phyloP scores from a whole-genome alignment of 768 basidiomycete species.

The Flagelloscypha sp. region DNA sequence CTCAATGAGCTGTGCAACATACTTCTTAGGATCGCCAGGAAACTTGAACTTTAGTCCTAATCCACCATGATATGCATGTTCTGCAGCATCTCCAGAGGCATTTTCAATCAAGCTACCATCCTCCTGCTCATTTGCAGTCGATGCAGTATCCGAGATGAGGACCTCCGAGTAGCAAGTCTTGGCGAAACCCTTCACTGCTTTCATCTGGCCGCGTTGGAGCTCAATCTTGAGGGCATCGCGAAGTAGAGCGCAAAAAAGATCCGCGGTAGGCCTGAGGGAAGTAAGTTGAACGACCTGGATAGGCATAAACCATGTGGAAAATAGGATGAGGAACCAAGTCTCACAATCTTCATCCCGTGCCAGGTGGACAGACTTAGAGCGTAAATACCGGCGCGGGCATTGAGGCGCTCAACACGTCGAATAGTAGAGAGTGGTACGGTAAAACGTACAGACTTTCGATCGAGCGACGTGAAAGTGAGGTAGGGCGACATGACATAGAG shows the following conservation, averaged over 20 bases:
- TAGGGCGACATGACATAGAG: conserved; percentile 84
- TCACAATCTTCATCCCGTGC: conserved; percentile 90
- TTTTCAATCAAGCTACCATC: conserved; percentile 56
- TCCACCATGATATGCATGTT: conserved; percentile 64
- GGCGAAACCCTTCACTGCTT: conserved; percentile 80
- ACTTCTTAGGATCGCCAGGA: conserved; percentile 91
- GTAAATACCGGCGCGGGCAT: conserved; percentile 90
- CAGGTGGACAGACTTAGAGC: conserved; percentile 91
- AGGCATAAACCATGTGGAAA: conserved; percentile 4
- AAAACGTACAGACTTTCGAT: conserved; percentile 86
- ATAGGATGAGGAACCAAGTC: conserved; percentile 17
- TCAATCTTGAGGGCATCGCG: conserved; percentile 86
- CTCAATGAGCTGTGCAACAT: too few relatives aligned
- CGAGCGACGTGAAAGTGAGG: conserved; percentile 82
- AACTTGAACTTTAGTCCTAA: conserved; percentile 81
- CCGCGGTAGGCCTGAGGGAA: conserved; percentile 85
- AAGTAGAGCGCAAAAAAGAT: conserved; percentile 83
- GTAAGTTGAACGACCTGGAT: conserved; percentile 92
- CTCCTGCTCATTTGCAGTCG: conserved; percentile 58
- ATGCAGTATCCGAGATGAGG: conserved; percentile 53
- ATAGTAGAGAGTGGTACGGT: conserved; percentile 89
- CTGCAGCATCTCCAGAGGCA: conserved; percentile 30
- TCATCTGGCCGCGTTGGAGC: conserved; percentile 89
- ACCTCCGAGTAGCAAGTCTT: conserved; percentile 92
- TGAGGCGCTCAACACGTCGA: conserved; percentile 87